Percentiles rank a stretch among this genome's conserved stretches.
Evolutionary conservation across 202 grass and related monocot genomes (phyloP).

Genomic region (Panicum virgatum): DNA sequence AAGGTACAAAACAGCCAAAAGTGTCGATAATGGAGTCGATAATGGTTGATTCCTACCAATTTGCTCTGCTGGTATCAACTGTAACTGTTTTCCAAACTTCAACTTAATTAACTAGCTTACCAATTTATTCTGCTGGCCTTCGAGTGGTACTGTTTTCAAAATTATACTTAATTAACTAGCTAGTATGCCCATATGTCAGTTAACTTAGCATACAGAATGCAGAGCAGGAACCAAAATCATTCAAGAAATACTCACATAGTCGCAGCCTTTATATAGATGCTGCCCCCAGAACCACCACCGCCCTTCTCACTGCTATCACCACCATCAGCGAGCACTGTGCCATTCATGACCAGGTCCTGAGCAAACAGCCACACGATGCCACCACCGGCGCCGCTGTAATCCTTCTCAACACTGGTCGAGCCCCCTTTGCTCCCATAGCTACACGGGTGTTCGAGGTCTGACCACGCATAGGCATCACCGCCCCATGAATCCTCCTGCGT

Average conservation of each 20-base stretch:
- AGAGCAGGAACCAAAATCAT: conserved; percentile 31
- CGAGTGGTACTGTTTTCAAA: conserved; percentile 17
- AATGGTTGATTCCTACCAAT: no score
- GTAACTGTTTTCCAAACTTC: conserved; percentile 17
- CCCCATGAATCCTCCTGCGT: conserved; percentile 99
- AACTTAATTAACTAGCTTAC: conserved; percentile 16
- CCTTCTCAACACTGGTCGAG: conserved; percentile 87
- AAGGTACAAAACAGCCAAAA: background rate
- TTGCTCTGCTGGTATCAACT: background rate
- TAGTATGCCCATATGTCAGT: background rate
- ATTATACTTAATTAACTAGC: conserved; percentile 28
- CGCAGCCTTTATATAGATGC: conserved; percentile 67
- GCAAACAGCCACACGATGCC: conserved; percentile 80
- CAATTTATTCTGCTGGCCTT: conserved; percentile 11
- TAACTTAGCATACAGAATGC: conserved; percentile 23
- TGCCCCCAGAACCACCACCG: conserved; percentile 89
- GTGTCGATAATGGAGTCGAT: background rate
- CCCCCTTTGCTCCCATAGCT: conserved; percentile 96
- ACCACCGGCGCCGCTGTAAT: conserved; percentile 78
- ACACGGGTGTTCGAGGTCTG: conserved; percentile 63
- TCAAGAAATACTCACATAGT: conserved; percentile 64
- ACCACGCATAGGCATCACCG: conserved; percentile 90
- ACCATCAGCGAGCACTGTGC: conserved; percentile 71
- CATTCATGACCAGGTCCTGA: conserved; percentile 71
- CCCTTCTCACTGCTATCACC: conserved; percentile 76